A percentile compares a stretch with the other conserved stretches of the same genome.
Conservation (phyloP, 2,329 filamentous ascomycete species). For the Mycogone perniciosa region DNA sequence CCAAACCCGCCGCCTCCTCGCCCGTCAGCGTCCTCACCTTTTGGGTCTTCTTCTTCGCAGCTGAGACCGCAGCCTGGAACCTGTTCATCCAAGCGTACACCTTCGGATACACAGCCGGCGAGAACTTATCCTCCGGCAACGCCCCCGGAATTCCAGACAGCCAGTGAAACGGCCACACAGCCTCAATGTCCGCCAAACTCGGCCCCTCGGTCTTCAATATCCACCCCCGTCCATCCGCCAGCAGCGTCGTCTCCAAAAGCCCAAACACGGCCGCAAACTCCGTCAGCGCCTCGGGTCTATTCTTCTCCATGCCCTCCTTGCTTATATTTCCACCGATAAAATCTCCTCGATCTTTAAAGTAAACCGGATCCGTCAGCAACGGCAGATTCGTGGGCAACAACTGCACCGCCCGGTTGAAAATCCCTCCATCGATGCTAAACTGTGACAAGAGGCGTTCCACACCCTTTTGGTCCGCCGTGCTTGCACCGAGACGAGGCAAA, state of each 20-base stretch:
- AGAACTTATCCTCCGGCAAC: conserved; percentile 47
- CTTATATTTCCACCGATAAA: conserved; percentile 27
- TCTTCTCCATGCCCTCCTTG: conserved; percentile 19
- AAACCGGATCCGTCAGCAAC: conserved; percentile 49
- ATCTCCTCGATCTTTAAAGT: conserved; percentile 49
- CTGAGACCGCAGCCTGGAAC: conserved; percentile 46
- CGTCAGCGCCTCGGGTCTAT: conserved; percentile 48
- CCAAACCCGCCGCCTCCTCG: conserved; percentile 43
- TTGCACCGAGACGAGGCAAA: conserved; percentile 31
- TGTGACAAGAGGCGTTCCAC: conserved; percentile 50
- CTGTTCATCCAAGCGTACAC: conserved; percentile 58
- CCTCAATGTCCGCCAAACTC: conserved; percentile 61
- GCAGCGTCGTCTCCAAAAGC: conserved; percentile 54
- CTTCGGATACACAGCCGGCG: conserved; percentile 46
- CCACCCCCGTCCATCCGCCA: conserved; percentile 63
- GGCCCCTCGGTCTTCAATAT: conserved; percentile 47
- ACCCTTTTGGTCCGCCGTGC: conserved; percentile 35
- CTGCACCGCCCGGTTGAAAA: conserved; percentile 48
- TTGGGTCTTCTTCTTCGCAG: conserved; percentile 29
- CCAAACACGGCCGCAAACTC: conserved; percentile 49
- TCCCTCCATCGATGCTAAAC: conserved; percentile 48
- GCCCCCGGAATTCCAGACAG: conserved; percentile 48
- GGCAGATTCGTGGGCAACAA: conserved; percentile 53
- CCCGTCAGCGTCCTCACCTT: conserved; percentile 43
- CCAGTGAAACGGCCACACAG: conserved; percentile 64